These are phyloP conservation scores for Colletotrichum abscissum DNA, from an alignment of 2,329 filamentous ascomycete genomes.

Conservation along the genomic window DNA sequence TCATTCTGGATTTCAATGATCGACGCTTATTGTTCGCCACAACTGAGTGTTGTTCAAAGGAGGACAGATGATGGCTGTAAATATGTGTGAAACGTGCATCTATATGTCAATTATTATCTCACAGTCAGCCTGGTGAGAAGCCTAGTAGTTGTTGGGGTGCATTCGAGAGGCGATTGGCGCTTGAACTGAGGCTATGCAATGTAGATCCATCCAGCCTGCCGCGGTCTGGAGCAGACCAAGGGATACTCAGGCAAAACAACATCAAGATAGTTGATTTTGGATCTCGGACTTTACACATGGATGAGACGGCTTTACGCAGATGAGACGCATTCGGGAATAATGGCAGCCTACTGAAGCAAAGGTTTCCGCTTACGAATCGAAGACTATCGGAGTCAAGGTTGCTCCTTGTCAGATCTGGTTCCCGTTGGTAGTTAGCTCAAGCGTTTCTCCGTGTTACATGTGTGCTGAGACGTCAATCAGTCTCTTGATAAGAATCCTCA, in stretches of 20 bases:
- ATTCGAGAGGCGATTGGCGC: background rate
- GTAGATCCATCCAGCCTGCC: background rate
- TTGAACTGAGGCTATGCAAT: background rate
- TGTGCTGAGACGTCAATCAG: background rate
- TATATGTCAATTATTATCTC: no score
- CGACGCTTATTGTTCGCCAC: no score
- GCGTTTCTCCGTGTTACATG: no score
- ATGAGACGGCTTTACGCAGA: background rate
- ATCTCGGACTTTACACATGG: background rate
- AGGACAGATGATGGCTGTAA: no score
- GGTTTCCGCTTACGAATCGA: background rate
- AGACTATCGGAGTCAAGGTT: no score
- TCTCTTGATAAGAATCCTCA: background rate
- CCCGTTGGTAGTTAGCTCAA: no score
- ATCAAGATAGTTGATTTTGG: background rate
- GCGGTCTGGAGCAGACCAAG: background rate
- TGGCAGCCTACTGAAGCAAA: background rate
- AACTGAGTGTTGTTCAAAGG: no score
- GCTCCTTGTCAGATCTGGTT: no score
- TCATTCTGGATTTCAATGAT: background rate
- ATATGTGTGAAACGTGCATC: no score
- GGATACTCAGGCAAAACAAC: background rate
- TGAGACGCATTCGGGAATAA: background rate
- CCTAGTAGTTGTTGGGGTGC: background rate
- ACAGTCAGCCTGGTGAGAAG: background rate